Evolutionary conservation across 306 rosid species (phyloP), one percentile per base, ranked within the genome.

Genomic region (Gastrolobium bilobum): DNA sequence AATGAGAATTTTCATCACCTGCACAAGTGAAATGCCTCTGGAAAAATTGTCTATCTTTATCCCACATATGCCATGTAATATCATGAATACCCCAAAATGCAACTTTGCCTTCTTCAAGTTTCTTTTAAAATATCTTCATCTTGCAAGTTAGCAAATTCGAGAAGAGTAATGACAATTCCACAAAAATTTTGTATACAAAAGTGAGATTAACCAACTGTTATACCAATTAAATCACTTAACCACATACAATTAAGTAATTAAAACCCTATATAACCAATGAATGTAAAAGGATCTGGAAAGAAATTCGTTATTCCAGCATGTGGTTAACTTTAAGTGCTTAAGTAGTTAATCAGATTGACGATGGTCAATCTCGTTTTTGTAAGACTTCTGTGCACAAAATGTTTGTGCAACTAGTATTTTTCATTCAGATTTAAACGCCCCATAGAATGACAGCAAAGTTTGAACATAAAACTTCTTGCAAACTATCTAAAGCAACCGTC

Each of bases 101-200:
- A 37, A 0, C 52, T 2, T 47, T 47, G 2, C 2, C 52, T 11
- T 7, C 15, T 2, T 47, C 10, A 11, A 10, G 10, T 47, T 8
- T 10, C 52, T 47, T 47, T 47, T 47, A 10, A 62, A 37, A 38
- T 2, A 62, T 38, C 64, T 87, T 79, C 3, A 47, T 10, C 14
- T 47, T 44, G 50, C 52, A 47, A 0, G 15, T 47, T 11, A 10
- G 15, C 52, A 50, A 44, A 20, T 20, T 20, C 26, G 26, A 20
- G 0, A 20, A 20, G 26, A 20, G 26, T 20, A 20, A 20, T 20
- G 50, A 44, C 1, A 44, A 6, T 4, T 51, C 7, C 56, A 51
- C 56, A n/a, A 10, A 51, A 0, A 4, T n/a, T 4, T 51, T 11
- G 11, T n/a, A 14, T n/a, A n/a, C 56, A 51, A 51, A 51, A 4